Evolutionary conservation across 129 eudicot genomes (phyloP).

Genomic region (Flaveria ramosissima): DNA sequence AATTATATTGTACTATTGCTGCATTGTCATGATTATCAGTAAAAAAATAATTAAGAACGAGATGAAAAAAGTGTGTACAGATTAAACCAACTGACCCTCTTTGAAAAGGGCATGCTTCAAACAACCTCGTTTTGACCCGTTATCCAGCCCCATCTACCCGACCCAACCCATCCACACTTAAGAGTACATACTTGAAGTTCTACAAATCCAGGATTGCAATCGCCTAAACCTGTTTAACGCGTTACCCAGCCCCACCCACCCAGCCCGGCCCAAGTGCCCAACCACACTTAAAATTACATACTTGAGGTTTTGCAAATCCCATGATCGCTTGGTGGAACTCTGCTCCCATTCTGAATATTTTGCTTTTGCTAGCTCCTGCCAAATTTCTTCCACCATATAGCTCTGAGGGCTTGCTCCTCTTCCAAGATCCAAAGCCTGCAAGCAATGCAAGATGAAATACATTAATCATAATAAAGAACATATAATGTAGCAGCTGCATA

Average conservation of each 20-base stretch:
- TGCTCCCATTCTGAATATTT: constrained; percentile 77
- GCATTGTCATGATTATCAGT: not conserved
- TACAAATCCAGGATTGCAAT: too few species aligned
- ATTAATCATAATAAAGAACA: not conserved
- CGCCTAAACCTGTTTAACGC: too few species aligned
- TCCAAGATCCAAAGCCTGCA: constrained; percentile 88
- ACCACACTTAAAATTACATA: constrained; percentile 28
- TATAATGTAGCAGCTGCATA: not conserved
- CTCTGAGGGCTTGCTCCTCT: constrained; percentile 70
- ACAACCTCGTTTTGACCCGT: not conserved
- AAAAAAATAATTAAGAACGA: not conserved
- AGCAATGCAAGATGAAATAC: not conserved
- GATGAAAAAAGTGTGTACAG: too few species aligned
- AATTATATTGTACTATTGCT: not conserved
- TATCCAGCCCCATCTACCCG: too few species aligned
- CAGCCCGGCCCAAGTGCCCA: not conserved
- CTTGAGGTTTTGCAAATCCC: constrained; percentile 82
- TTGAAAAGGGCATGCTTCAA: not conserved
- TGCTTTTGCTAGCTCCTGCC: constrained; percentile 92
- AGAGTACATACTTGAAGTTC: not conserved
- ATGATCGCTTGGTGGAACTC: constrained; percentile 63
- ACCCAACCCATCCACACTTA: not conserved
- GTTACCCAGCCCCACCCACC: not conserved
- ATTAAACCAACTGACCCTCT: not conserved
- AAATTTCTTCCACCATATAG: constrained; percentile 83